phyloP scores from a whole-genome alignment of 1,284 basidiomycete species.

The Fomitopsis palustris region DNA sequence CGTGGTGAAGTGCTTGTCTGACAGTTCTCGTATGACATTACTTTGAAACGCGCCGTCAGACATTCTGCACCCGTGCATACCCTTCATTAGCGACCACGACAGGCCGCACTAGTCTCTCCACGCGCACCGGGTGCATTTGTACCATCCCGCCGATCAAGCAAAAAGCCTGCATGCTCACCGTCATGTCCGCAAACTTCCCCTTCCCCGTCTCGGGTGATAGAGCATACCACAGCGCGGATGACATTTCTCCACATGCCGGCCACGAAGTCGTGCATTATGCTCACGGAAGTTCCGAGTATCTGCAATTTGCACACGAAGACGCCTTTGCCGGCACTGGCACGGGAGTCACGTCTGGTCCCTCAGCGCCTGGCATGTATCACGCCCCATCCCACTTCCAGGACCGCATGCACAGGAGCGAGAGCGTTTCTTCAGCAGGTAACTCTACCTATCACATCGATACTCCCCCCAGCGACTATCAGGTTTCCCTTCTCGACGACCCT shows the following conservation, averaged over 20 bases:
- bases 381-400: background rate
- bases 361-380: background rate
- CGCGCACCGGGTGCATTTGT: conserved; percentile 15
- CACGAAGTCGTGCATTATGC: background rate
- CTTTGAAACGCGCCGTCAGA: background rate
- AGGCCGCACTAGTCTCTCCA: background rate
- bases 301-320: conserved; percentile 1
- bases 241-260: background rate
- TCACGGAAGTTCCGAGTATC: background rate
- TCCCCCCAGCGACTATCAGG: background rate
- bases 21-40: background rate
- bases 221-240: conserved; percentile 11
- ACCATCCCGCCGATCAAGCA: background rate
- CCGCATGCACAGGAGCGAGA: conserved; percentile 1
- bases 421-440: background rate
- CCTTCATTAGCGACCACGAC: background rate
- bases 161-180: background rate
- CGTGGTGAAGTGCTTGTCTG: background rate
- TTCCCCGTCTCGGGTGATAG: conserved; percentile 21
- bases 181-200: conserved; percentile 18
- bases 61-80: background rate
- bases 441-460: background rate
- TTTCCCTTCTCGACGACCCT: background rate
- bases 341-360: background rate
- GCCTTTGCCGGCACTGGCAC: background rate